Conservation (phyloP, 2,329 filamentous ascomycete species). For the Endothia cerciana region DNA sequence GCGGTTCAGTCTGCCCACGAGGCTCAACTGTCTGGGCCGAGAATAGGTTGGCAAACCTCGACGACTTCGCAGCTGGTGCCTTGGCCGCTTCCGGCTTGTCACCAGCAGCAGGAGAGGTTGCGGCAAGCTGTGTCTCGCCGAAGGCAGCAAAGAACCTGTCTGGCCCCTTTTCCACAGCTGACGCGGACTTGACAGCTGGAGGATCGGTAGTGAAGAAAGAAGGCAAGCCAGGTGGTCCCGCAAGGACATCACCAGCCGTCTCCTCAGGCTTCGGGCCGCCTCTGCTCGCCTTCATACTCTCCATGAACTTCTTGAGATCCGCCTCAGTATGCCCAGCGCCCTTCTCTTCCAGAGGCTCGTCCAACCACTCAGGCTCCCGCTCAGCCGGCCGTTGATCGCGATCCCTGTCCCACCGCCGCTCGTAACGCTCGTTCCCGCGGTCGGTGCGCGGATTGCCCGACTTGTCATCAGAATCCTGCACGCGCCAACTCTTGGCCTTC, state of each 20-base stretch:
- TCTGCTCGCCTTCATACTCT: slow-evolving; percentile 77
- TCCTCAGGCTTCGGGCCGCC: slow-evolving; percentile 42
- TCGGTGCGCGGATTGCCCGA: slow-evolving; percentile 52
- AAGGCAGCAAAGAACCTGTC: slow-evolving; percentile 77
- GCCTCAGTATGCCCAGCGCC: slow-evolving; percentile 78
- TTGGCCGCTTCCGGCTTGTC: slow-evolving; percentile 50
- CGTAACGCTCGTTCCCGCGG: slow-evolving; percentile 56
- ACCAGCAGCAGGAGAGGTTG: slow-evolving; percentile 39
- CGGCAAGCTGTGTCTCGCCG: slow-evolving; percentile 39
- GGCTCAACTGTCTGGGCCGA: slow-evolving; percentile 57
- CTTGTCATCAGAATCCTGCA: slow-evolving; percentile 50
- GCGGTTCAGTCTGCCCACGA: slow-evolving; percentile 53
- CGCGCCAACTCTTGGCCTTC: slow-evolving; percentile 64
- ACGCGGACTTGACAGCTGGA: slow-evolving; percentile 56
- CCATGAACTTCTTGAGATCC: slow-evolving; percentile 94
- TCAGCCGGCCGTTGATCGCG: slow-evolving; percentile 61
- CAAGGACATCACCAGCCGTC: slow-evolving; percentile 31
- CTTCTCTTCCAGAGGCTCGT: slow-evolving; percentile 71
- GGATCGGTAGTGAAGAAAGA: slow-evolving; percentile 36
- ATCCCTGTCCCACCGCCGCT: slow-evolving; percentile 60
- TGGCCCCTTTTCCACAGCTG: slow-evolving; percentile 67
- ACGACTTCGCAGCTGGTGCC: slow-evolving; percentile 70
- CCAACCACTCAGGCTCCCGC: slow-evolving; percentile 90
- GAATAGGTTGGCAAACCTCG: slow-evolving; percentile 85
- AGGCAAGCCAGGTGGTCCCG: slow-evolving; percentile 32